Evolutionary conservation across 2,329 filamentous ascomycete genomes (phyloP).

Genomic region (Aspergillus amoenus): DNA sequence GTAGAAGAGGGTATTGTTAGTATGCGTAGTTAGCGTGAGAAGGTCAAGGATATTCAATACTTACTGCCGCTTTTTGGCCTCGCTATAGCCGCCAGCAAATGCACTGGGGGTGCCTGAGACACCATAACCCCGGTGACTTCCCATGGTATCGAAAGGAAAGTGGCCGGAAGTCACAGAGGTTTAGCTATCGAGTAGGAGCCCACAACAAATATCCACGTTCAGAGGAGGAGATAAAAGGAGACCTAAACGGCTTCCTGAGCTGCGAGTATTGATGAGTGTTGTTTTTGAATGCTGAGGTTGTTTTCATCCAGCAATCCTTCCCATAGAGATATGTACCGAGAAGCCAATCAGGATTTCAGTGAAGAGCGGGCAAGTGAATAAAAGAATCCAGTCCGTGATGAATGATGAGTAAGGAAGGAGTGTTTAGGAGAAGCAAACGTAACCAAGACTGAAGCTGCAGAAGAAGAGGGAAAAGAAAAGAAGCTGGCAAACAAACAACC

Average conservation of each 20-base stretch:
- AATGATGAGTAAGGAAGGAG: background rate
- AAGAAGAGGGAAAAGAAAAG: background rate
- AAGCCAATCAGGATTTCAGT: background rate
- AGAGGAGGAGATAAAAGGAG: background rate
- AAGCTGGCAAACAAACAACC: background rate
- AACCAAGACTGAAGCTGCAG: background rate
- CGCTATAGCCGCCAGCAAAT: constrained; percentile 27
- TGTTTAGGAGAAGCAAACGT: background rate
- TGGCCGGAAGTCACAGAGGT: background rate
- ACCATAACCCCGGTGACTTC: background rate
- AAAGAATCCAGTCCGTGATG: background rate
- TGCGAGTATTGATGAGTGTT: background rate
- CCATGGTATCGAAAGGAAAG: background rate
- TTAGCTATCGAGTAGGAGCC: background rate
- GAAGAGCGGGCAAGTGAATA: background rate
- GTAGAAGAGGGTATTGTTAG: background rate
- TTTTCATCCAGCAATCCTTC: background rate
- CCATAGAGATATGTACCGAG: background rate
- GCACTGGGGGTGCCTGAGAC: constrained; percentile 12
- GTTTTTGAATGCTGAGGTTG: background rate
- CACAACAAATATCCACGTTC: background rate
- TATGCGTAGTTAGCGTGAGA: background rate
- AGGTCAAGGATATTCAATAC: background rate
- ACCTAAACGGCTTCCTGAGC: background rate
- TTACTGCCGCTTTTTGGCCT: constrained; percentile 23